These are phyloP conservation scores for Clonostachys rosea DNA, from an alignment of 2,329 filamentous ascomycete species.

Conservation along the genomic window DNA sequence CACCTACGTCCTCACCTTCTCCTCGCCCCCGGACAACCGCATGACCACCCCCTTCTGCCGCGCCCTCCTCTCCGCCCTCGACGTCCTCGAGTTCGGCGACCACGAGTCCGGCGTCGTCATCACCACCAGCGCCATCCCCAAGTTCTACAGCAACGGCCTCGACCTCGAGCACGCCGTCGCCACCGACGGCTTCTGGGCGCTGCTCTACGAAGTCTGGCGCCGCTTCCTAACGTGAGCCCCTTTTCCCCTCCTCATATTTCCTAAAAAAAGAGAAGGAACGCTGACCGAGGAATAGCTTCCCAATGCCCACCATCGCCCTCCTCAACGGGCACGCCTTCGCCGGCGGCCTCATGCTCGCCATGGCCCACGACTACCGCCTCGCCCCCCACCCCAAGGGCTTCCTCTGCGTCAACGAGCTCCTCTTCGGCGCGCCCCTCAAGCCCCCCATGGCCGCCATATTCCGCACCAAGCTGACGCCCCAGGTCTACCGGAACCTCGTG, in stretches of 20 bases:
- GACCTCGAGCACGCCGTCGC: conserved; percentile 64
- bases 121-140: conserved; percentile 69
- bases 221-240: conserved; percentile 40
- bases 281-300: conserved; percentile 40
- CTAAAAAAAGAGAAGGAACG: neutral
- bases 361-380: conserved; percentile 80
- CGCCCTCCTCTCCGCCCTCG: conserved; percentile 65
- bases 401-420: conserved; percentile 76
- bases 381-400: conserved; percentile 69
- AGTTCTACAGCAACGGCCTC: conserved; percentile 84
- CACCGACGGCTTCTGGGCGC: conserved; percentile 57
- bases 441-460: conserved; percentile 73
- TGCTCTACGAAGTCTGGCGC: conserved; percentile 61
- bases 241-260: neutral
- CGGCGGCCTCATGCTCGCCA: conserved; percentile 74
- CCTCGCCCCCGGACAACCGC: conserved; percentile 71
- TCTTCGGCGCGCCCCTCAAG: conserved; percentile 72
- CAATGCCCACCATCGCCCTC: conserved; percentile 78
- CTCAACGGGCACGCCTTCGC: conserved; percentile 80
- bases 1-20: conserved; percentile 71
- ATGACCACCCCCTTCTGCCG: conserved; percentile 65
- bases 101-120: conserved; percentile 69
- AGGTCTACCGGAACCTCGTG: conserved; percentile 58
- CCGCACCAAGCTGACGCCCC: conserved; percentile 57
- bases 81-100: conserved; percentile 63